Evolutionary conservation across 169 alveolate genomes (phyloP).

Genomic region (Plasmodium gaboni): DNA sequence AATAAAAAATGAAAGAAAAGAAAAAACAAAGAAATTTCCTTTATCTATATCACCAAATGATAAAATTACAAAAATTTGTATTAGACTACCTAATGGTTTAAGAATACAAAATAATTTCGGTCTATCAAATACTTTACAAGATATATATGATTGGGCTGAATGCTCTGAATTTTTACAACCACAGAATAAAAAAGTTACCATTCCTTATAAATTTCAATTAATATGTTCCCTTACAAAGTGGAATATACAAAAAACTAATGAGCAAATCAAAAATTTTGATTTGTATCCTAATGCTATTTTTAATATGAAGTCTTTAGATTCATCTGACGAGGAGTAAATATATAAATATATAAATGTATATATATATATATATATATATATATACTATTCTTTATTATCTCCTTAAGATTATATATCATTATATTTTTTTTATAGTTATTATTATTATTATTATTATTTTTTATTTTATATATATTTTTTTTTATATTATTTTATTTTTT

Average conservation of each 20-base stretch:
- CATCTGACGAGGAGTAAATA: conserved; percentile 39
- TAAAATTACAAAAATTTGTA: conserved; percentile 26
- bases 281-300: conserved; percentile 52
- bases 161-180: conserved; percentile 18
- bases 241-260: background rate
- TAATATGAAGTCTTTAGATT: conserved; percentile 41
- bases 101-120: conserved; percentile 38
- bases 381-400: background rate
- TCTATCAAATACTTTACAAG: conserved; percentile 21
- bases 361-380: background rate
- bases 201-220: conserved; percentile 42
- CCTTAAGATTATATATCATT: background rate
- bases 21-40: conserved; percentile 35
- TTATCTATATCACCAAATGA: conserved; percentile 18
- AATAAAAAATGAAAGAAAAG: conserved; percentile 20
- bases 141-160: conserved; percentile 69
- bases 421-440: conserved; percentile 1
- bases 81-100: conserved; percentile 38
- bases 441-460: background rate
- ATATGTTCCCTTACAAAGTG: conserved; percentile 41
- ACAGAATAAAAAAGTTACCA: background rate
- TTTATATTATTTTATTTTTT: background rate
- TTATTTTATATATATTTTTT: background rate
- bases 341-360: background rate
- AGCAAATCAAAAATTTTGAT: conserved; percentile 22